A percentile compares a stretch with the other conserved stretches of the same genome.
Evolutionary conservation across 2,329 filamentous ascomycete genomes (phyloP).

Genomic region (Bisporella sp.): DNA sequence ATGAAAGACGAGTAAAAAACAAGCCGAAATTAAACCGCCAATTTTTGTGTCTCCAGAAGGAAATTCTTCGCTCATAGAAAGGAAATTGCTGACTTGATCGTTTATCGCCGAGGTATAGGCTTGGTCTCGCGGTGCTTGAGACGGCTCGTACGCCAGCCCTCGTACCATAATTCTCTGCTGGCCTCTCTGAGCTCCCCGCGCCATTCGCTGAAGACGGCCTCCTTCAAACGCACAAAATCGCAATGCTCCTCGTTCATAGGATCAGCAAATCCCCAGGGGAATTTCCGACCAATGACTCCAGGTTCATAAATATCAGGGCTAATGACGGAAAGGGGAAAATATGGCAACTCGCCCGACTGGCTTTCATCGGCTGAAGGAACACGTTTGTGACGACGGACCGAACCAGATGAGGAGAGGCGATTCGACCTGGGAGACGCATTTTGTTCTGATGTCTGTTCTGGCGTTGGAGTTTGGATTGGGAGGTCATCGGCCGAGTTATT

Average conservation of each 20-base stretch:
- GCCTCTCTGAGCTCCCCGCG: constrained; percentile 82
- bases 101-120: no score
- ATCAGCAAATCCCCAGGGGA: constrained; percentile 95
- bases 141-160: constrained; percentile 79
- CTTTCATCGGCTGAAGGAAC: constrained; percentile 22
- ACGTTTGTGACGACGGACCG: constrained; percentile 23
- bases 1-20: no score
- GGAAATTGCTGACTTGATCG: no score
- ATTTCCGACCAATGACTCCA: constrained; percentile 72
- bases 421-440: constrained; percentile 28
- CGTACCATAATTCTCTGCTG: constrained; percentile 89
- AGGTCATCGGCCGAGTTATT: constrained; percentile 29
- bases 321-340: constrained; percentile 85
- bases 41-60: no score
- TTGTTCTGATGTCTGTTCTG: constrained; percentile 8
- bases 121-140: constrained; percentile 30
- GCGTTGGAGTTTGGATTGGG: constrained; percentile 24
- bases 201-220: constrained; percentile 92
- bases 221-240: constrained; percentile 85
- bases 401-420: constrained; percentile 23
- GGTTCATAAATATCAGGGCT: constrained; percentile 89
- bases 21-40: no score
- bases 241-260: constrained; percentile 88
- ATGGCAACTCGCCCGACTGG: constrained; percentile 50
- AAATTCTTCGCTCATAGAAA: no score